Percentiles rank a stretch among this genome's conserved stretches.
These are phyloP conservation scores for Leishmania turanica DNA, from an alignment of 208 protist species.

Conservation along the genomic window DNA sequence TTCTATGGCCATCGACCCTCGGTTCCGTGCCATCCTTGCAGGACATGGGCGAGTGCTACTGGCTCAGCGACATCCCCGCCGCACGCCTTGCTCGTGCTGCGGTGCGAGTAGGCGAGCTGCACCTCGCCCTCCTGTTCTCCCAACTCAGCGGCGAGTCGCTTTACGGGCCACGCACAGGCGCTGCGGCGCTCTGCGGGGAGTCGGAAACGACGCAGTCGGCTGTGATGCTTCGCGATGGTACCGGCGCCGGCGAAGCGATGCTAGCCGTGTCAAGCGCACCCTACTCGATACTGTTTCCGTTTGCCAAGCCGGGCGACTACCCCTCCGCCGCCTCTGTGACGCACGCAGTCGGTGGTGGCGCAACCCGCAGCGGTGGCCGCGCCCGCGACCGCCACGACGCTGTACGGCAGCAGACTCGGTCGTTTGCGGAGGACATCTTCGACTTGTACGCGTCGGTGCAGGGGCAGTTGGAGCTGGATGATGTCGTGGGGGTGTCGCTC, in stretches of 20 bases:
- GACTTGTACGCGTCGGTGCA: conserved; percentile 22
- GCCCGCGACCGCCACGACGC: conserved; percentile 25
- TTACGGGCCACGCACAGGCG: conserved; percentile 44
- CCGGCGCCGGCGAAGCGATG: background rate
- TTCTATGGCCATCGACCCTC: conserved; percentile 18
- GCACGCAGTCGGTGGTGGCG: background rate
- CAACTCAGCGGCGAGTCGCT: conserved; percentile 69
- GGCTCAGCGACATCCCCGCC: conserved; percentile 65
- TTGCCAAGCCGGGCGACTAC: conserved; percentile 18
- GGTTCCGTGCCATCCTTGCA: conserved; percentile 42
- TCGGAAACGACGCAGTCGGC: conserved; percentile 20
- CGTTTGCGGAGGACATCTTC: conserved; percentile 20
- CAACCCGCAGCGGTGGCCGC: conserved; percentile 10
- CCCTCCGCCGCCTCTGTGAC: background rate
- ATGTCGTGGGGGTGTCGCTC: conserved; percentile 23
- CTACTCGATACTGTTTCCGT: conserved; percentile 63
- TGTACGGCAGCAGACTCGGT: conserved; percentile 16
- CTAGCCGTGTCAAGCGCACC: conserved; percentile 9
- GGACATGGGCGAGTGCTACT: conserved; percentile 62
- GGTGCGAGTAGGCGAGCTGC: conserved; percentile 36
- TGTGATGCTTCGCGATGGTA: conserved; percentile 12
- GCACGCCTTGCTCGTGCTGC: conserved; percentile 50
- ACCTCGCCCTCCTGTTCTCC: conserved; percentile 54
- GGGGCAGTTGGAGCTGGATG: conserved; percentile 23
- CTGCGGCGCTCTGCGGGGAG: conserved; percentile 20